Percentiles rank a stretch among this genome's conserved stretches.
Conservation (phyloP, 306 rosid species). For the Prinsepia uniflora region DNA sequence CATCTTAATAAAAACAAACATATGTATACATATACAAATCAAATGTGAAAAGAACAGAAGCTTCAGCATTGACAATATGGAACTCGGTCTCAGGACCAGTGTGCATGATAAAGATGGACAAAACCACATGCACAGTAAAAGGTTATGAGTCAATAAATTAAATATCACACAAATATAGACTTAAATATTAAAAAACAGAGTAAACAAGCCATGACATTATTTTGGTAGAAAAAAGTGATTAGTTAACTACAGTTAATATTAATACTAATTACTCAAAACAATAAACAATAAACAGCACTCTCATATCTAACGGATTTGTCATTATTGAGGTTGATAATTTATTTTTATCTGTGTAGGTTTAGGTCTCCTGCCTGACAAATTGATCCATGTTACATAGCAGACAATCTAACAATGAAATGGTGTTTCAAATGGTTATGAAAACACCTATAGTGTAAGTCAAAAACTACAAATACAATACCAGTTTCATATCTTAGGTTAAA, state of each 20-base stretch:
- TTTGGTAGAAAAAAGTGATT: not conserved
- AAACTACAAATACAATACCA: not conserved
- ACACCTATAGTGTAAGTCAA: not conserved
- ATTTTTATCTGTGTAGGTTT: not conserved
- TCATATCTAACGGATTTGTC: not conserved
- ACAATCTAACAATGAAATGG: not conserved
- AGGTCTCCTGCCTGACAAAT: not conserved
- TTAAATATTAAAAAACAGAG: not conserved
- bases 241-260: not conserved
- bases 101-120: not conserved
- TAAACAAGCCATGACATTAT: conserved; percentile 4
- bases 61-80: conserved; percentile 21
- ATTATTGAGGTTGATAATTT: not conserved
- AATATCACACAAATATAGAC: not conserved
- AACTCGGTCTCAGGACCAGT: conserved; percentile 5
- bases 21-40: not conserved
- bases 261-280: not conserved
- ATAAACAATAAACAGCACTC: not conserved
- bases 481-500: not conserved
- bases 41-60: conserved; percentile 13
- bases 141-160: not conserved
- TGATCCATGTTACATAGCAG: not conserved
- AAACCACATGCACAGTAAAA: conserved; percentile 3
- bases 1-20: conserved; percentile 38
- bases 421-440: not conserved